Percentiles rank a stretch among this genome's conserved stretches.
These are phyloP conservation scores for Cryptosporidium sp. DNA, from an alignment of 169 alveolate genomes.

Conservation along the genomic window DNA sequence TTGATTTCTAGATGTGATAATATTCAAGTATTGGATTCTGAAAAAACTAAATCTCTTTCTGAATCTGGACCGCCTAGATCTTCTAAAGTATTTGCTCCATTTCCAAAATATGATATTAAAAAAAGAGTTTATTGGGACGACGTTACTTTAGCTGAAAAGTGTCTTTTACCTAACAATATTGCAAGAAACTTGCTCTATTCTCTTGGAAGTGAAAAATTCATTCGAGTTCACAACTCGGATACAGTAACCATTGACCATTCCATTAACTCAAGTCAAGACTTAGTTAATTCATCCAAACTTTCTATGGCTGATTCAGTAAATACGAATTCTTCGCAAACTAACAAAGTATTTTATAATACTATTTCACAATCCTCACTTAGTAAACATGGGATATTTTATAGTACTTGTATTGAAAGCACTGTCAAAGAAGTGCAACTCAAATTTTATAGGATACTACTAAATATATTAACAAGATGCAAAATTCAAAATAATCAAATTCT, in stretches of 20 bases:
- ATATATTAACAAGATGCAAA: conserved; percentile 36
- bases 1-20: conserved; percentile 15
- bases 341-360: conserved; percentile 9
- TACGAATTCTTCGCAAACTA: background rate
- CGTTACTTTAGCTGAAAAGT: conserved; percentile 55
- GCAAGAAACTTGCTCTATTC: conserved; percentile 58
- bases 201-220: conserved; percentile 54
- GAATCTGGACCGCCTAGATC: background rate
- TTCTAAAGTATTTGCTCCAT: background rate
- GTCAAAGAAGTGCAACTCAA: conserved; percentile 23
- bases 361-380: conserved; percentile 46
- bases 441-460: conserved; percentile 35
- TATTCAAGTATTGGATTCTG: conserved; percentile 23
- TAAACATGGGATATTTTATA: conserved; percentile 67
- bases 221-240: conserved; percentile 63
- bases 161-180: conserved; percentile 49
- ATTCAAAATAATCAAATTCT: conserved; percentile 49
- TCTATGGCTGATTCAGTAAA: background rate
- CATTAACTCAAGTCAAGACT: background rate
- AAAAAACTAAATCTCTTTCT: background rate
- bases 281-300: background rate
- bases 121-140: conserved; percentile 74
- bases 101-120: conserved; percentile 29
- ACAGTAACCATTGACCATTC: conserved; percentile 37
- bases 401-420: conserved; percentile 37